Evolutionary conservation across 768 basidiomycete species (phyloP).

Genomic region (Phylloporus arenicola): DNA sequence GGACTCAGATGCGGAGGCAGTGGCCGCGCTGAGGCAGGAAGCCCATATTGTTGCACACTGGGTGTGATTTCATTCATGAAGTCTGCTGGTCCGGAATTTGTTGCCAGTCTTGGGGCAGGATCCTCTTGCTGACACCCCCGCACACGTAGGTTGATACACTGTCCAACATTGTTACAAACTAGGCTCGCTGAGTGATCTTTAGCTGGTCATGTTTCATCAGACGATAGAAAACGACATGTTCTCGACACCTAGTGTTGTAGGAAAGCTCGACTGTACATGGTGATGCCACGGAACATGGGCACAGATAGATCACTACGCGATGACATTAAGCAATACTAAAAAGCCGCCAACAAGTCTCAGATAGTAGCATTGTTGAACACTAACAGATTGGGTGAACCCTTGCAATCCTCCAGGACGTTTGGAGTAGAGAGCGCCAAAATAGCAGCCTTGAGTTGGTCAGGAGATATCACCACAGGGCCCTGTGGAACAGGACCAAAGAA

Average conservation of each 20-base stretch:
- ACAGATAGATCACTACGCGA: slow-evolving; percentile 1
- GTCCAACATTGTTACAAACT: not conserved
- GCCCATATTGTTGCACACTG: slow-evolving; percentile 48
- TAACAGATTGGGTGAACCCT: slow-evolving; percentile 61
- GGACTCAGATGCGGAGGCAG: slow-evolving; percentile 66
- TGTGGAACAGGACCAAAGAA: slow-evolving; percentile 42
- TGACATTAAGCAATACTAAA: slow-evolving; percentile 3
- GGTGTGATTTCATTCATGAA: slow-evolving; percentile 10
- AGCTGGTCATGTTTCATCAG: no score
- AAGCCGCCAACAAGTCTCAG: not conserved
- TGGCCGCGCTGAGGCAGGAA: slow-evolving; percentile 62
- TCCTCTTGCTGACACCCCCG: no score
- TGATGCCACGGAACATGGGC: not conserved
- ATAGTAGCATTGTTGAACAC: slow-evolving; percentile 76
- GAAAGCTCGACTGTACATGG: no score
- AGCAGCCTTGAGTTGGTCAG: slow-evolving; percentile 72
- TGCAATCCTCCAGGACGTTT: slow-evolving; percentile 40
- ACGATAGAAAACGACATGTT: no score
- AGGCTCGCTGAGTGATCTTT: not conserved
- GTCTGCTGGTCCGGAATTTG: slow-evolving; percentile 9
- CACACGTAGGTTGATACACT: not conserved
- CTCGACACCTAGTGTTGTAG: not conserved
- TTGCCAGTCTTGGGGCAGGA: no score
- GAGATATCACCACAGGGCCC: slow-evolving; percentile 45
- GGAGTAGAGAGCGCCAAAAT: slow-evolving; percentile 55